These are phyloP conservation scores for Ciborinia camelliae DNA, from an alignment of 2,329 filamentous ascomycete genomes.

Conservation along the genomic window DNA sequence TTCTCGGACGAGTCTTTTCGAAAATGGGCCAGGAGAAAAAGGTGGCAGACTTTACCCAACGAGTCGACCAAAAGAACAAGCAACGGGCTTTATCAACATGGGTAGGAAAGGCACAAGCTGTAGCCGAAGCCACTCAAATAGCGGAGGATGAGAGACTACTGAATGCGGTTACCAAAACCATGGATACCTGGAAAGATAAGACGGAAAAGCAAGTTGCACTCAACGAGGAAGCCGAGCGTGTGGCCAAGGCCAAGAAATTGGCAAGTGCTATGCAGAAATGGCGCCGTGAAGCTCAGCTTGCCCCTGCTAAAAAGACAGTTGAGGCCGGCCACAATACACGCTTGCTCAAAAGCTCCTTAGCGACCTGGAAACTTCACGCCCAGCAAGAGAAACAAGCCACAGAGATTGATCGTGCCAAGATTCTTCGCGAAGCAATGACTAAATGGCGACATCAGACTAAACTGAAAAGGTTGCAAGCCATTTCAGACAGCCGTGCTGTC, in stretches of 20 bases:
- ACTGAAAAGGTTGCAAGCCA: constrained; percentile 48
- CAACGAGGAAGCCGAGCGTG: constrained; percentile 22
- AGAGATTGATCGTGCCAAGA: constrained; percentile 48
- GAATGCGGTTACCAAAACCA: constrained; percentile 25
- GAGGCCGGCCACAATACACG: constrained; percentile 44
- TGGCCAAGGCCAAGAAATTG: constrained; percentile 20
- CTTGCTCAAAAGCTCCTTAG: constrained; percentile 46
- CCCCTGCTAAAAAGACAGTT: constrained; percentile 39
- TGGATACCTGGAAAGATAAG: constrained; percentile 29
- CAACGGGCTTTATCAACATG: constrained; percentile 29
- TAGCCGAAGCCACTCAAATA: constrained; percentile 24
- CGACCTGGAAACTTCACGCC: constrained; percentile 48
- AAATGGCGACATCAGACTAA: constrained; percentile 61
- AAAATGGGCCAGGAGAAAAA: constrained; percentile 40
- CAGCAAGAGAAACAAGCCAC: constrained; percentile 47
- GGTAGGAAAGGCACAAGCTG: constrained; percentile 25
- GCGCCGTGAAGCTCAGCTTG: constrained; percentile 29
- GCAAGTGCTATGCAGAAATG: constrained; percentile 30
- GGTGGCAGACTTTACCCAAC: constrained; percentile 26
- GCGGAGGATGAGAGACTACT: constrained; percentile 28
- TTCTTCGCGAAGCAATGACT: constrained; percentile 56
- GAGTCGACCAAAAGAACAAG: constrained; percentile 25
- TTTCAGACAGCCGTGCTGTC: constrained; percentile 54
- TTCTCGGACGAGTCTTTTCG: constrained; percentile 34
- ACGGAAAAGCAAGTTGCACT: constrained; percentile 21